Percentiles rank a stretch among this genome's conserved stretches.
Conservation (phyloP, 768 basidiomycete species). For the Lyophyllum decastes region DNA sequence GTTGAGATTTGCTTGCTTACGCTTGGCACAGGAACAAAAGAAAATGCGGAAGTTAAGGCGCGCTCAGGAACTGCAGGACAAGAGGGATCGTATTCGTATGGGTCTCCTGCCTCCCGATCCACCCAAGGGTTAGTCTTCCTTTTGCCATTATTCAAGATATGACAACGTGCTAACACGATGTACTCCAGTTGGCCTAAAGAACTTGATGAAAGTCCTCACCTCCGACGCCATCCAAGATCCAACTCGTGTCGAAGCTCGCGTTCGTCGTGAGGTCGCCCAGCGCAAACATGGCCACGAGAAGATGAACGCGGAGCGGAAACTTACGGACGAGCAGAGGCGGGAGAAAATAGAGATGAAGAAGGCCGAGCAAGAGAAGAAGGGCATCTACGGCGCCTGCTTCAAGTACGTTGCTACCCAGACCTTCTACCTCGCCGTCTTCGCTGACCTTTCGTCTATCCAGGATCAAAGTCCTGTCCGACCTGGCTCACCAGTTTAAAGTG, state of each 20-base stretch:
- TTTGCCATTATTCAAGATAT: constrained; percentile 7
- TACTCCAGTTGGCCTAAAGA: constrained; percentile 79
- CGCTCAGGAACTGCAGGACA: constrained; percentile 89
- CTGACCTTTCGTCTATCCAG: constrained; percentile 36
- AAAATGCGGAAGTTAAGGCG: constrained; percentile 92
- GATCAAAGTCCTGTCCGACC: constrained; percentile 87
- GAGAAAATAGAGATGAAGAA: constrained; percentile 90
- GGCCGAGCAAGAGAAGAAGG: constrained; percentile 85
- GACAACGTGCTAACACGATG: neutral
- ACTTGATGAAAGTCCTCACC: constrained; percentile 97
- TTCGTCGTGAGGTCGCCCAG: constrained; percentile 89
- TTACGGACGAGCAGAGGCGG: constrained; percentile 86
- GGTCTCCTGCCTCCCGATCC: constrained; percentile 93
- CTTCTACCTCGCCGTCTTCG: neutral
- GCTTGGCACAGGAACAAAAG: constrained; percentile 75
- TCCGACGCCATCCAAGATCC: constrained; percentile 97
- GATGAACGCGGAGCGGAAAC: constrained; percentile 89
- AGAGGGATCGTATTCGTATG: constrained; percentile 93
- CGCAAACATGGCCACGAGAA: constrained; percentile 89
- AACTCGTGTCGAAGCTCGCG: constrained; percentile 94
- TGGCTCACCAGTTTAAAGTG: constrained; percentile 93
- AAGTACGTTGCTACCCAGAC: constrained; percentile 58
- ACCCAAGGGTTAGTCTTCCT: constrained; percentile 76
- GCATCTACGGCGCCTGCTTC: constrained; percentile 81
- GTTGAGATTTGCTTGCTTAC: neutral